Evolutionary conservation across 2,329 filamentous ascomycete genomes (phyloP).

Genomic region (Leptographium procerum): DNA sequence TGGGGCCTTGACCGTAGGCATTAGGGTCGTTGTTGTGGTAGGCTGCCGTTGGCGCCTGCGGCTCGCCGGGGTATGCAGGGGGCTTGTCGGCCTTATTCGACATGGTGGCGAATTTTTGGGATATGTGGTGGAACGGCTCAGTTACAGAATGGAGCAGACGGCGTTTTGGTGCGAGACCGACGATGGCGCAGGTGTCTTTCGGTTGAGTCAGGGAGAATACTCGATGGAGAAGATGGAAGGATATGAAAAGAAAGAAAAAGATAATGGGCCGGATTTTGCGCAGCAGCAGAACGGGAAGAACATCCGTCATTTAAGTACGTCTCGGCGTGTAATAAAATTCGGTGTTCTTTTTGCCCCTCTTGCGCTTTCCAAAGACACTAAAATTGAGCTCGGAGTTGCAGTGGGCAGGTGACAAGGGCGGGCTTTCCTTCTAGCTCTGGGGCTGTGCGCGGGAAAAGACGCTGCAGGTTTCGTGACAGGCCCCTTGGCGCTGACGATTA

Average conservation of each 20-base stretch:
- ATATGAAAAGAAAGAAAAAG: neutral
- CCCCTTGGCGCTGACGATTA: neutral
- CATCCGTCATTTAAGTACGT: neutral
- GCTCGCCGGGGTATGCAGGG: constrained; percentile 31
- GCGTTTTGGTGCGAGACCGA: neutral
- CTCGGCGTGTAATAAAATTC: neutral
- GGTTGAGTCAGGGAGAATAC: neutral
- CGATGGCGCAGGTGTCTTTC: neutral
- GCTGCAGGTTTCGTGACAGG: neutral
- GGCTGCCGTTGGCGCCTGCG: constrained; percentile 17
- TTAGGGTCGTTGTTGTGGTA: constrained; percentile 13
- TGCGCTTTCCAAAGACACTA: neutral
- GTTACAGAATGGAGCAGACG: neutral
- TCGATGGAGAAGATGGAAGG: neutral
- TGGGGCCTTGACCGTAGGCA: constrained; percentile 14
- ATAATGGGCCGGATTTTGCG: neutral
- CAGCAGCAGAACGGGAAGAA: neutral
- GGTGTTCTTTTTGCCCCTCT: neutral
- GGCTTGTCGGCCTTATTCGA: constrained; percentile 35
- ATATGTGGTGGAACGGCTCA: neutral
- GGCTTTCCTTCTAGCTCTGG: neutral
- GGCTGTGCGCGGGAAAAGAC: neutral
- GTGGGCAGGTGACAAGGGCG: neutral
- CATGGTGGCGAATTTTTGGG: constrained; percentile 19
- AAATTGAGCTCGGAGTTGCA: neutral